phyloP scores from a whole-genome alignment of 345 rosid species.

The Isatis tinctoria region DNA sequence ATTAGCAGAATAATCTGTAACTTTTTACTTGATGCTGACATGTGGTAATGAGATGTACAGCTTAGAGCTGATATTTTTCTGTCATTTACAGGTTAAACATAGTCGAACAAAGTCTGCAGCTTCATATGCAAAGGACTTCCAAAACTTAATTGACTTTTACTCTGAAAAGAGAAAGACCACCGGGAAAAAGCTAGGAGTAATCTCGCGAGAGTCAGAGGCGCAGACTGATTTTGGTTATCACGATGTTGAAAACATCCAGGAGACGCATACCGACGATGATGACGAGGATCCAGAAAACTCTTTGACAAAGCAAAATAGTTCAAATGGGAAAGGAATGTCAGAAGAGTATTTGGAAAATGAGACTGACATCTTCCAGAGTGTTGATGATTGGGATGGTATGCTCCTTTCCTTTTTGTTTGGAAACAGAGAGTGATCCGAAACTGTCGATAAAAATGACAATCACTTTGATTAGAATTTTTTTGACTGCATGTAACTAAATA shows the following conservation, averaged over 20 bases:
- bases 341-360: slow-evolving; percentile 78
- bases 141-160: slow-evolving; percentile 49
- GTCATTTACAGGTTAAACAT: slow-evolving; percentile 63
- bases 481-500: not conserved
- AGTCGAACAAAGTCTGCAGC: slow-evolving; percentile 60
- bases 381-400: slow-evolving; percentile 89
- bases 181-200: slow-evolving; percentile 26
- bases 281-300: slow-evolving; percentile 20
- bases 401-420: slow-evolving; percentile 24
- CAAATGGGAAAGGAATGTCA: slow-evolving; percentile 45
- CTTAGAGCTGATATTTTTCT: not conserved
- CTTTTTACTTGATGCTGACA: not conserved
- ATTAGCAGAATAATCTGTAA: not conserved
- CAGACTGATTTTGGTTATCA: slow-evolving; percentile 28
- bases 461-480: not conserved
- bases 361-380: slow-evolving; percentile 51
- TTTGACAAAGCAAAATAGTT: slow-evolving; percentile 30
- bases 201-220: slow-evolving; percentile 31
- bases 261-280: slow-evolving; percentile 41
- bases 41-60: not conserved
- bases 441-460: not conserved
- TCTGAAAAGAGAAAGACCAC: slow-evolving; percentile 34
- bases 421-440: not conserved
- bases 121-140: slow-evolving; percentile 64
- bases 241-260: slow-evolving; percentile 26